Evolutionary conservation across 2,329 filamentous ascomycete species (phyloP), one percentile per base, ranked within the genome.

Genomic region (Claviceps lovelessii): DNA sequence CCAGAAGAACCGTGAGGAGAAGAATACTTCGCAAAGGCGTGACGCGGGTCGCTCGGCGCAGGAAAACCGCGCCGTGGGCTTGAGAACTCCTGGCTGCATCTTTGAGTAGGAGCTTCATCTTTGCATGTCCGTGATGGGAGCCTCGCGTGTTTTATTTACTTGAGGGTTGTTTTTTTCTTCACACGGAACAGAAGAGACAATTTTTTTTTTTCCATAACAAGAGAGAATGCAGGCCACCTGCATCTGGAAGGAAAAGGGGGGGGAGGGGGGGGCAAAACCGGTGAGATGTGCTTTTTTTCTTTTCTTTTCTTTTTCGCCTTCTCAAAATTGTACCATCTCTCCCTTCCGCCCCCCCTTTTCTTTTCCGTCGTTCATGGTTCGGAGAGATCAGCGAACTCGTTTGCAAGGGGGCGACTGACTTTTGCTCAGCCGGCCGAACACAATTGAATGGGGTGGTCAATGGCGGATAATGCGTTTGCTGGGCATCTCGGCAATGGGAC

Each of bases 61-160:
- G 45, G 9, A 55, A 11, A 17, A 13, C 44, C 5, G 15, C 31
- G 31, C 44, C 31, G 35, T 46, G 35, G 8, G 23, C n/a, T 29
- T 31, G 54, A 49, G 49, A 15, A 44, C 31, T 19, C 42, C 33
- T 48, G 44, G 50, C 28, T 15, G 44, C 54, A 29, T 47, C 35
- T 45, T 49, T 53, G 50, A 53, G 15, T 5, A 41, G 39, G 39
- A 55, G 37, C 54, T 37, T 55, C 33, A 45, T 52, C 23, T 23
- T 23, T 17, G 28, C 46, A 54, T 50, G 39, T 15, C 31, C 35
- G 49, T 41, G 49, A 41, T 50, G 49, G 31, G 49, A 35, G 47
- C 13, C 13, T 37, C 4, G 15, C 5, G 31, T 19, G 6, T 33
- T 6, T 48, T 23, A 1, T 41, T 41, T 41, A 17, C 17, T 41